Evolutionary conservation across 2,329 filamentous ascomycete species (phyloP), one percentile per base, ranked within the genome.

Genomic region (Podosphaera fusca): DNA sequence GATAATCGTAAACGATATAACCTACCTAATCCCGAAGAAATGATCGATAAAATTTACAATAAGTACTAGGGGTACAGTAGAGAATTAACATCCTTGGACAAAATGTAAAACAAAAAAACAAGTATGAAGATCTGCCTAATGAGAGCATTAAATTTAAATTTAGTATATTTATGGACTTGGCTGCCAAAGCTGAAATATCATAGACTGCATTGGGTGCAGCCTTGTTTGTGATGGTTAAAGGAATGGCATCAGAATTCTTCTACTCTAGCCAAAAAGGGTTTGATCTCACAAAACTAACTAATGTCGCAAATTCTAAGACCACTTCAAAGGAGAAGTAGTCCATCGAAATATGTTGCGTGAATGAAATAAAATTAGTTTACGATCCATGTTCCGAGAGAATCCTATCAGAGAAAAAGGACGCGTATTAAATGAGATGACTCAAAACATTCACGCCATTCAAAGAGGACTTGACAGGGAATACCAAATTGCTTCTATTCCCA

Each of bases 141-240:
- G 54, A 55, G 12, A 55, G 40, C 30, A 47, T 55, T 21, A 35
- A 14, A 29, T 55, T 34, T 21, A 55, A 55, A 55, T 47, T 55
- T 46, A 47, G 12, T 14, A 45, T 35, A 12, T 55, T 55, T 34
- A 33, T 46, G 2, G 29, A 55, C n/a, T 34, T 30, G 8, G 42
- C 14, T 34, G 33, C 14, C n/a, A 46, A 38, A 33, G 38, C 21
- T 8, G 7, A 34, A 21, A 7, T 55, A 21, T 6, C 54, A 33
- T 5, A n/a, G 21, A 21, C 33, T 14, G 2, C 38, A 14, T 50
- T 49, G 30, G 12, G 29, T 30, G n/a, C 30, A 29, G 51, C 51
- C 7, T 54, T 38, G 34, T 54, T 21, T 29, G 29, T 14, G 6
- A 54, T 54, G 51, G 12, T 54, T 12, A 54, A 54, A 54, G 34